Evolutionary conservation across 768 basidiomycete species (phyloP).

Genomic region (Boletus tylopilopsis): DNA sequence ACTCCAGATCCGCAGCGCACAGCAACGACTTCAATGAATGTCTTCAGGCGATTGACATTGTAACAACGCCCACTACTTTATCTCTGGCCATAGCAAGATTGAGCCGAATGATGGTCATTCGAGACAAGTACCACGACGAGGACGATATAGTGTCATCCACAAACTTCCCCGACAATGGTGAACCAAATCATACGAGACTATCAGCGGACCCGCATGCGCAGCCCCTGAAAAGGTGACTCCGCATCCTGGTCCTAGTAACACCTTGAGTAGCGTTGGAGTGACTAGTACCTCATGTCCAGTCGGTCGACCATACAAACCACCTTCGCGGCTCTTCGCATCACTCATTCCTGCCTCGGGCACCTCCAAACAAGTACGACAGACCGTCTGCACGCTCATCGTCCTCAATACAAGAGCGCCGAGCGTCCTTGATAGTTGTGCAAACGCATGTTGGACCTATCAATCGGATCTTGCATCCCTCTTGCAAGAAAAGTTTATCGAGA

Average conservation of each 20-base stretch:
- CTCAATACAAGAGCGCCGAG: constrained; percentile 10
- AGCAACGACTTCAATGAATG: too few relatives aligned
- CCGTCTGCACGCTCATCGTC: constrained; percentile 52
- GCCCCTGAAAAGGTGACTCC: constrained; percentile 7
- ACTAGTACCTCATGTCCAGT: neutral
- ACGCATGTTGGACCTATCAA: constrained; percentile 49
- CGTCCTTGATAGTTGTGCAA: constrained; percentile 43
- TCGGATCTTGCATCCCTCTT: constrained; percentile 52
- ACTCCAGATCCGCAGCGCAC: too few relatives aligned
- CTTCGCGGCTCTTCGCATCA: too few relatives aligned
- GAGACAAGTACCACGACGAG: constrained; percentile 19
- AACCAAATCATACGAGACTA: constrained; percentile 25
- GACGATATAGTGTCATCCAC: neutral
- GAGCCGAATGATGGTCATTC: constrained; percentile 14
- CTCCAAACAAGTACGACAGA: constrained; percentile 48
- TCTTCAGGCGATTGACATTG: too few relatives aligned
- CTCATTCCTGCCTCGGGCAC: constrained; percentile 22
- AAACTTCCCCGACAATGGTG: constrained; percentile 5
- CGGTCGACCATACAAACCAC: neutral
- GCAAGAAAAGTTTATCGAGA: constrained; percentile 62
- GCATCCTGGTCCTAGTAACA: neutral
- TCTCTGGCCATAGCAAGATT: neutral
- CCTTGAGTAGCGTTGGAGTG: neutral
- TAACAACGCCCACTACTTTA: neutral
- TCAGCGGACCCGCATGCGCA: neutral